Base-by-base conservation (phyloP, 164 flowering plant genomes). In the Kingdonia uniflora region DNA sequence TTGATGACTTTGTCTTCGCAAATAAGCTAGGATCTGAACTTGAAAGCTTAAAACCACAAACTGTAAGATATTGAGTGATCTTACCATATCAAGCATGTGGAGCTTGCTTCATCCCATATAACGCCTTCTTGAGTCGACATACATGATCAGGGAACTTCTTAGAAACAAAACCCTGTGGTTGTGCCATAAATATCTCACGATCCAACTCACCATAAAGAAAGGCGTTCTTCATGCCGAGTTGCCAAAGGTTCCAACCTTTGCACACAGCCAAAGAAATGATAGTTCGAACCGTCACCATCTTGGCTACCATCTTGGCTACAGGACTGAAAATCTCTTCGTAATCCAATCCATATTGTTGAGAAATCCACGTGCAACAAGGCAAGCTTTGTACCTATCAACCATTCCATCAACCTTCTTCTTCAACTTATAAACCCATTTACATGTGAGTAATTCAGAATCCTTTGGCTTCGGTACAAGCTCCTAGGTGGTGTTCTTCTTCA, bases 291-390 rank as follows among this genome's bases (percentile, higher is more conserved):
- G n/a, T n/a, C n/a, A n/a, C n/a, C n/a, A n/a, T n/a, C n/a, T n/a
- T 23, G 20, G 41, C 35, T 41, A 51, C 41, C 54, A 51, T 51
- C 42, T 19, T 51, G 8, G 54, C 54, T n/a, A 51, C 41, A 29
- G 54, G 54, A 23, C 22, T 51, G 42, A 51, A 51, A 1, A 23
- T 51, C 33, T 51, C 42, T 13, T 51, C 42, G 19, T 51, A 51
- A 35, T 51, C 54, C 8, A 51, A 0, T 51, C 23, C n/a, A n/a
- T n/a, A n/a, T n/a, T n/a, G n/a, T n/a, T n/a, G n/a, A n/a, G n/a
- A n/a, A n/a, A n/a, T n/a, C n/a, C n/a, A n/a, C n/a, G n/a, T n/a
- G n/a, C n/a, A n/a, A n/a, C n/a, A n/a, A n/a, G n/a, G n/a, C n/a
- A n/a, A n/a, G n/a, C n/a, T n/a, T n/a, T n/a, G n/a, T n/a, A n/a